Evolutionary conservation across 2,329 filamentous ascomycete genomes (phyloP).

Genomic region (Parasarocladium wereldwijsianum): DNA sequence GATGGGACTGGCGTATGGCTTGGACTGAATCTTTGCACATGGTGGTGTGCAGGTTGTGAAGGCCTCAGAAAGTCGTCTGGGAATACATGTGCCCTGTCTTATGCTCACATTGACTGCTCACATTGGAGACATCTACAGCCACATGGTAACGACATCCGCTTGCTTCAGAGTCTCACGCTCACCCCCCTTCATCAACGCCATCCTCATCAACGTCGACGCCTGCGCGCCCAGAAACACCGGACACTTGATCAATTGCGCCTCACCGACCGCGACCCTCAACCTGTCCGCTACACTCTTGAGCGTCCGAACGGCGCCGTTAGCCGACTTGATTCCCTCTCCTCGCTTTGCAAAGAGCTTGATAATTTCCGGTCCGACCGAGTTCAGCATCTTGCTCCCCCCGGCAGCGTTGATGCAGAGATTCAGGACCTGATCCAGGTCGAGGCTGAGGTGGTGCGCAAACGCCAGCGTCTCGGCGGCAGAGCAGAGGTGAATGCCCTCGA

Average conservation of each 20-base stretch:
- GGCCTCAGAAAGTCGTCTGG: too few relatives aligned
- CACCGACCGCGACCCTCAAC: constrained; percentile 23
- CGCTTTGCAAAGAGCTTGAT: constrained; percentile 17
- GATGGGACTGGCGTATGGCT: too few relatives aligned
- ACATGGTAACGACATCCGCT: too few relatives aligned
- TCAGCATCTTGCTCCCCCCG: constrained; percentile 25
- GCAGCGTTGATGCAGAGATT: constrained; percentile 30
- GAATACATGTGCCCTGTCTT: too few relatives aligned
- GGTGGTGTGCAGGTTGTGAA: too few relatives aligned
- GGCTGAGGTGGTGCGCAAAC: constrained; percentile 22
- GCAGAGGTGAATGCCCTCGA: constrained; percentile 28
- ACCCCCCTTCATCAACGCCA: constrained; percentile 1
- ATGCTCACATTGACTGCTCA: too few relatives aligned
- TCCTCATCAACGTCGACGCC: constrained; percentile 21
- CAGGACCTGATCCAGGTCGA: constrained; percentile 29
- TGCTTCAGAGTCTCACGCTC: background rate
- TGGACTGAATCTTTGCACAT: too few relatives aligned
- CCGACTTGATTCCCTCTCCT: constrained; percentile 6
- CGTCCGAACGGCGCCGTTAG: constrained; percentile 8
- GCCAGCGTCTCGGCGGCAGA: constrained; percentile 27
- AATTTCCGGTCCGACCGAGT: constrained; percentile 21
- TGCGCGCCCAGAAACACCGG: constrained; percentile 25
- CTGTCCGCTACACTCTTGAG: constrained; percentile 15
- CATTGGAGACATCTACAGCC: too few relatives aligned
- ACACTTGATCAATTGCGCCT: constrained; percentile 25